phyloP scores from a whole-genome alignment of 768 basidiomycete species.

The Antrodiella citrinella region DNA sequence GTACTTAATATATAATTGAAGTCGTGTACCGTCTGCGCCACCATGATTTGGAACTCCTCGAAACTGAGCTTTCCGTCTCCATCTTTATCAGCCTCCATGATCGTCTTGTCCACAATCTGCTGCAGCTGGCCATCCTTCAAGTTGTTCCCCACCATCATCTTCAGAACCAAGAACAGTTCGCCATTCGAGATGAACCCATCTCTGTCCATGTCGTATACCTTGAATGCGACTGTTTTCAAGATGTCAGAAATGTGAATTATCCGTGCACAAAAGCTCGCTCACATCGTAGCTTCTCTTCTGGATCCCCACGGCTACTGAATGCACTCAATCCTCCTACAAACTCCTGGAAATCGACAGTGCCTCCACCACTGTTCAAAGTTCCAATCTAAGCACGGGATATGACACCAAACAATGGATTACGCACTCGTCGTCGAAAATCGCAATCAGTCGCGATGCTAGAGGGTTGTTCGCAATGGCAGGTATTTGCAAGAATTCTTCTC shows the following conservation, averaged over 20 bases:
- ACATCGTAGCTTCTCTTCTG: conserved; percentile 97
- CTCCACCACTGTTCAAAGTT: conserved; percentile 66
- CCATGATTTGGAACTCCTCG: conserved; percentile 95
- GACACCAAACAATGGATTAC: conserved; percentile 24
- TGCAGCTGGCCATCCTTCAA: conserved; percentile 99
- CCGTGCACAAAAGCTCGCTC: conserved; percentile 20
- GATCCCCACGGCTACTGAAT: conserved; percentile 92
- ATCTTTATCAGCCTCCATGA: conserved; percentile 99
- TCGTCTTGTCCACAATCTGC: conserved; percentile 99
- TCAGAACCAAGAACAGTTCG: conserved; percentile 94
- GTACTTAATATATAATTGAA: background rate
- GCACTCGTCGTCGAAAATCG: conserved; percentile 98
- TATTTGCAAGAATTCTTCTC: conserved; percentile 97
- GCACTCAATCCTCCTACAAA: conserved; percentile 97
- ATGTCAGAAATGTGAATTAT: background rate
- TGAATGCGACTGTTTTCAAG: conserved; percentile 82
- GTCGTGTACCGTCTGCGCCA: conserved; percentile 76
- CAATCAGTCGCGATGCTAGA: conserved; percentile 94
- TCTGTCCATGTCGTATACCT: conserved; percentile 97
- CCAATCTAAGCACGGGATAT: background rate
- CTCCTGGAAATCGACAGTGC: conserved; percentile 98
- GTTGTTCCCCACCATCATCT: conserved; percentile 99
- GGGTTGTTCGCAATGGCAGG: conserved; percentile 99
- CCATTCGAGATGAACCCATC: conserved; percentile 98
- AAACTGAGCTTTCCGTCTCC: conserved; percentile 97